Conservation (phyloP, 805 yeast species). For the Ogataea ganodermae region DNA sequence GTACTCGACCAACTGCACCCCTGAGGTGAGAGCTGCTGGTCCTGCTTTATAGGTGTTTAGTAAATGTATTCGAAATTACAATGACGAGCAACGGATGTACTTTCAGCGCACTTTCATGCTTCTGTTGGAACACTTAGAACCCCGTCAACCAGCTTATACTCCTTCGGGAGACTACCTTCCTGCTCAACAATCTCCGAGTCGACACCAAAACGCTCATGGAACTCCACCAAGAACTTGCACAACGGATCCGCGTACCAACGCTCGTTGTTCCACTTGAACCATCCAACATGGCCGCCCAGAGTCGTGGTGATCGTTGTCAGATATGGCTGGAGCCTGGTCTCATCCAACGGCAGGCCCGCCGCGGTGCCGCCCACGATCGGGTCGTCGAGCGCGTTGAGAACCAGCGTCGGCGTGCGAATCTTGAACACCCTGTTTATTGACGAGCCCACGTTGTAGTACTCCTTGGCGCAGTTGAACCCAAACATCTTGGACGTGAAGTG, state of each 20-base stretch:
- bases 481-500: constrained; percentile 63
- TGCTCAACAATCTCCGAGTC: constrained; percentile 8
- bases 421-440: constrained; percentile 52
- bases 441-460: constrained; percentile 66
- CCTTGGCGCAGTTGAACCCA: constrained; percentile 62
- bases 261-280: constrained; percentile 59
- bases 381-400: constrained; percentile 70
- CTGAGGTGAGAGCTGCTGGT: constrained; percentile 91
- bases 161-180: constrained; percentile 15
- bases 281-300: constrained; percentile 84
- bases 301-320: constrained; percentile 57
- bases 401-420: constrained; percentile 63
- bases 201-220: constrained; percentile 19
- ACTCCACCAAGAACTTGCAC: constrained; percentile 37
- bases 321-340: constrained; percentile 59
- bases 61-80: constrained; percentile 5
- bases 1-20: constrained; percentile 78
- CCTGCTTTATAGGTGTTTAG: constrained; percentile 51
- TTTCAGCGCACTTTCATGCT: too few species aligned
- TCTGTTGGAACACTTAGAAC: too few species aligned
- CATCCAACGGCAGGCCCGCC: constrained; percentile 51
- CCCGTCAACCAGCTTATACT: constrained; percentile 18
- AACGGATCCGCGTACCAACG: constrained; percentile 68
- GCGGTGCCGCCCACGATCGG: constrained; percentile 59
- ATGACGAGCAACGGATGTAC: not conserved